These are phyloP conservation scores for Saccharomyces hybrid DNA, from an alignment of 1,139 yeast species.

Conservation along the genomic window DNA sequence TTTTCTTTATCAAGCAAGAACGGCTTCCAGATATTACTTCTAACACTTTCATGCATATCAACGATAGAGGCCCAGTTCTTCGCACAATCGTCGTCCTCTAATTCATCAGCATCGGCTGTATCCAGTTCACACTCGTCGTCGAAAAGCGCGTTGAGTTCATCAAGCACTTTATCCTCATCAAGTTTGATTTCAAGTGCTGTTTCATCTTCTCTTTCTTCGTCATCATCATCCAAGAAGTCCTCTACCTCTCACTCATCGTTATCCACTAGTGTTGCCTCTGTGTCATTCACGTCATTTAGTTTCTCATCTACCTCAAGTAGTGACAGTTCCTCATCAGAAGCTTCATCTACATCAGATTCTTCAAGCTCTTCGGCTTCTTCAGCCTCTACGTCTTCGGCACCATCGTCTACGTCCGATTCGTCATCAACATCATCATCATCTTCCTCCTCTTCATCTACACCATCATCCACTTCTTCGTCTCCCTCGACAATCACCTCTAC, in stretches of 20 bases:
- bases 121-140: not conserved
- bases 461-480: constrained; percentile 4
- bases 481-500: constrained; percentile 6
- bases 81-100: constrained; percentile 1
- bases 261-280: constrained; percentile 6
- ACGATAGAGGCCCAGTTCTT: not conserved
- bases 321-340: constrained; percentile 5
- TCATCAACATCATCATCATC: constrained; percentile 21
- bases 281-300: constrained; percentile 7
- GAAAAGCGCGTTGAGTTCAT: not conserved
- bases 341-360: constrained; percentile 9
- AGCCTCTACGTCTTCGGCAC: constrained; percentile 37
- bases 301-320: constrained; percentile 7
- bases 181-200: not conserved
- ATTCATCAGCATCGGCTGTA: constrained; percentile 2
- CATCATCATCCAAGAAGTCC: constrained; percentile 1
- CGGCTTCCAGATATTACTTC: not conserved
- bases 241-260: constrained; percentile 4
- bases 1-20: not conserved
- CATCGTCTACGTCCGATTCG: constrained; percentile 31
- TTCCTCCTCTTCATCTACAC: constrained; percentile 7
- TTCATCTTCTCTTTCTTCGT: constrained; percentile 4
- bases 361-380: constrained; percentile 25
- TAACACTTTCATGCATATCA: not conserved
- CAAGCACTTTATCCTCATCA: not conserved